These are phyloP conservation scores for Fusarium nanum DNA, from an alignment of 2,329 filamentous ascomycete species.

Conservation along the genomic window DNA sequence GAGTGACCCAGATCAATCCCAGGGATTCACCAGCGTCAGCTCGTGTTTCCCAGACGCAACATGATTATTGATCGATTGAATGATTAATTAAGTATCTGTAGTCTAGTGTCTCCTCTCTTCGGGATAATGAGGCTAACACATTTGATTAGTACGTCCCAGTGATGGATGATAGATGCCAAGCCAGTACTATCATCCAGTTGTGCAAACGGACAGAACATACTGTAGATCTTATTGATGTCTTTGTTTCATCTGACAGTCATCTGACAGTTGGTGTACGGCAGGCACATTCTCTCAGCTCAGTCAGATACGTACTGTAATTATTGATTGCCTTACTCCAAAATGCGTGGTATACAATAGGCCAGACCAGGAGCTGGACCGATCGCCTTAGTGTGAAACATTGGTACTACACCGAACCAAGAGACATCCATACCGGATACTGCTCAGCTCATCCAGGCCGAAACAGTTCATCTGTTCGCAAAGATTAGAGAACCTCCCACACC, in stretches of 20 bases:
- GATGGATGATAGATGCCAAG: background rate
- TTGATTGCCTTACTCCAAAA: background rate
- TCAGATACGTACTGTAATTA: background rate
- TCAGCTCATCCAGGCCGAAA: background rate
- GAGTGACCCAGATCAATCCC: slow-evolving; percentile 30
- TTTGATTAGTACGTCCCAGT: background rate
- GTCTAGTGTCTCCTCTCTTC: background rate
- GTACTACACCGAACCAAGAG: background rate
- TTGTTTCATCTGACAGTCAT: background rate
- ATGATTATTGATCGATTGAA: background rate
- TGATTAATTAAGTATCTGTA: background rate
- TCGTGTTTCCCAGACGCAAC: background rate
- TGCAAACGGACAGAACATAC: background rate
- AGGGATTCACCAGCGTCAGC: slow-evolving; percentile 24
- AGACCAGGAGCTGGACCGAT: slow-evolving; percentile 12
- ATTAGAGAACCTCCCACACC: background rate
- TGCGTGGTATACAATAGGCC: background rate
- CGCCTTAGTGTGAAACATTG: slow-evolving; percentile 40
- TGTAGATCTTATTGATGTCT: background rate
- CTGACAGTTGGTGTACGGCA: background rate
- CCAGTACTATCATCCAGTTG: background rate
- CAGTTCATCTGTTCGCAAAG: background rate
- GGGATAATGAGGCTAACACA: background rate
- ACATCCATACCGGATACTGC: background rate
- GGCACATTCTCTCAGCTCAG: background rate